phyloP scores from a whole-genome alignment of 2,329 filamentous ascomycete species.

The Zasmidium angulare region DNA sequence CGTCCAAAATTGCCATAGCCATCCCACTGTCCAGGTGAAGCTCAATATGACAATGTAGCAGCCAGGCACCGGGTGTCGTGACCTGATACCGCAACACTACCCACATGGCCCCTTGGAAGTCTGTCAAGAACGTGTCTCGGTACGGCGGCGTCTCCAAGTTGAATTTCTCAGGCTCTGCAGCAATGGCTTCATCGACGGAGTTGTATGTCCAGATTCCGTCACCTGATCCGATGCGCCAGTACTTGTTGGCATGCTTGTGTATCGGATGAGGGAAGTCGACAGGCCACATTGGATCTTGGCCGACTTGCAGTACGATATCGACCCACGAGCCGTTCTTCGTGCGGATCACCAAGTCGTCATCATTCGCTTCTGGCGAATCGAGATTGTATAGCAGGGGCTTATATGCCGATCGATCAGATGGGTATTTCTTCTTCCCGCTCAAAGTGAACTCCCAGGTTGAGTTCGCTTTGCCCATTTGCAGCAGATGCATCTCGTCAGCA shows the following conservation, averaged over 20 bases:
- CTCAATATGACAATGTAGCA: constrained; percentile 54
- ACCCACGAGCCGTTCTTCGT: constrained; percentile 37
- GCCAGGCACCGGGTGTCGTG: constrained; percentile 46
- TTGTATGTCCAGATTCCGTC: constrained; percentile 50
- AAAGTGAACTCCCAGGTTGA: not conserved
- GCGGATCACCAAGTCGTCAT: constrained; percentile 14
- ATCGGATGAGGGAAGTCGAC: constrained; percentile 58
- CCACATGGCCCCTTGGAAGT: constrained; percentile 34
- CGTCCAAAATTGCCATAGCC: constrained; percentile 50
- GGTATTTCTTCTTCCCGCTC: not conserved
- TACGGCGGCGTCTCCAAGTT: constrained; percentile 58
- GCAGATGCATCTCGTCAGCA: not conserved
- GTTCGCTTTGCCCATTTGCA: not conserved
- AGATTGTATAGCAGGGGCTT: constrained; percentile 15
- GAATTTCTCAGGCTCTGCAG: constrained; percentile 46
- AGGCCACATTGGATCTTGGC: constrained; percentile 6
- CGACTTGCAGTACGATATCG: constrained; percentile 33
- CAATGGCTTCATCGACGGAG: constrained; percentile 41
- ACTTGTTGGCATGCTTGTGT: constrained; percentile 65
- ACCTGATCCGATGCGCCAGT: constrained; percentile 57
- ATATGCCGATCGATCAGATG: constrained; percentile 1
- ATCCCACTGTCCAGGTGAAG: constrained; percentile 51
- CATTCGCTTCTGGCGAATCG: constrained; percentile 7
- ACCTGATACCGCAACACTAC: constrained; percentile 48
- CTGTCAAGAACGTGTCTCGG: constrained; percentile 47